Conservation (phyloP, 1,139 yeast species). For the Yamadazyma taylorii region DNA sequence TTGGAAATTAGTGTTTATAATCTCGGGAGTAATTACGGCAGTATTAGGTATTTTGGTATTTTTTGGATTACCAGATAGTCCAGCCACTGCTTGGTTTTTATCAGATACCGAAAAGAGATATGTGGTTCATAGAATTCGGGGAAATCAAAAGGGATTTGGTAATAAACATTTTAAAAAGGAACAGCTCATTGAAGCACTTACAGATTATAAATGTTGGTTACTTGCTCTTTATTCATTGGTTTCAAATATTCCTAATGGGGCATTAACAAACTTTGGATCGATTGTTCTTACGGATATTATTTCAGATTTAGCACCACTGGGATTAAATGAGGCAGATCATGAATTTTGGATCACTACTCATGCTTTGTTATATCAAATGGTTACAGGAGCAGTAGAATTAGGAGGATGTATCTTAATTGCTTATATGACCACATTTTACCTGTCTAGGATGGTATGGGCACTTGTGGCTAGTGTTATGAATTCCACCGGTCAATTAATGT, state of each 20-base stretch:
- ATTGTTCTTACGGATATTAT: constrained; percentile 36
- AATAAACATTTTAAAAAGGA: constrained; percentile 51
- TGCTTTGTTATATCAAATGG: constrained; percentile 35
- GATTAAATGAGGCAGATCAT: constrained; percentile 28
- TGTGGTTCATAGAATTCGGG: constrained; percentile 36
- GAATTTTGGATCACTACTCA: constrained; percentile 31
- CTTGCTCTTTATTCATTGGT: constrained; percentile 31
- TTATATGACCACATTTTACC: constrained; percentile 25
- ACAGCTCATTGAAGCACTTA: constrained; percentile 57
- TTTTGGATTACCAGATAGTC: constrained; percentile 30
- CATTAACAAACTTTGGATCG: constrained; percentile 41
- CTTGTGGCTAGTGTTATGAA: constrained; percentile 35
- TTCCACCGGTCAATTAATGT: constrained; percentile 43
- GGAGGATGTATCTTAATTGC: constrained; percentile 42
- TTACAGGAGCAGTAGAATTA: constrained; percentile 39
- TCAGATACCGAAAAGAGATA: constrained; percentile 45
- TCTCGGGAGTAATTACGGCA: constrained; percentile 31
- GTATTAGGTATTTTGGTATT: constrained; percentile 24
- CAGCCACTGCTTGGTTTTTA: constrained; percentile 37
- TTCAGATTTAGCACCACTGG: background rate
- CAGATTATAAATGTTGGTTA: constrained; percentile 45
- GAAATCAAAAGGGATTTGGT: constrained; percentile 56
- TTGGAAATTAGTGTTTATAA: constrained; percentile 35
- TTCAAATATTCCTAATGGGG: constrained; percentile 39
- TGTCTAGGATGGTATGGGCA: constrained; percentile 45